Evolutionary conservation across 805 yeast species (phyloP).

Genomic region (Diddensiella transvaalensis): DNA sequence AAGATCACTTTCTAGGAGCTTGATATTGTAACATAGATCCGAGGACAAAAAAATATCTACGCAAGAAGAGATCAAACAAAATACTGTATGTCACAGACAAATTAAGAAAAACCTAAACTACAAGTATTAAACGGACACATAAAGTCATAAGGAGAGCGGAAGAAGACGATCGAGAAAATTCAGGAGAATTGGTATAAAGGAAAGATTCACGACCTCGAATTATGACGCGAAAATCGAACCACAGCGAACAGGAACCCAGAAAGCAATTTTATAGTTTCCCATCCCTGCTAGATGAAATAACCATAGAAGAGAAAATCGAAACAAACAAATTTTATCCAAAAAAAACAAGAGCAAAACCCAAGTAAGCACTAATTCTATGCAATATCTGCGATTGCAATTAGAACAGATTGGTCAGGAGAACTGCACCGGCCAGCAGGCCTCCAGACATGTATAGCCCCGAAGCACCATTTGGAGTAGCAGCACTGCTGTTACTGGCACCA

Average conservation of each 20-base stretch:
- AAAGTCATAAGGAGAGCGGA: constrained; percentile 3
- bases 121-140: neutral
- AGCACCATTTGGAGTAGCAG: constrained; percentile 10
- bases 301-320: neutral
- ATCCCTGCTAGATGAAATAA: neutral
- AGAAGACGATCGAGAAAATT: neutral
- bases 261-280: neutral
- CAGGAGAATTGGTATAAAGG: neutral
- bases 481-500: constrained; percentile 4
- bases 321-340: neutral
- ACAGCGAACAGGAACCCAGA: neutral
- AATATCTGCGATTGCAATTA: neutral
- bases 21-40: neutral
- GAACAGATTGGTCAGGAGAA: constrained; percentile 7
- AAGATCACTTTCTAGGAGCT: no score
- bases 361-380: neutral
- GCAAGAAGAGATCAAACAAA: neutral
- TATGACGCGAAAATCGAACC: neutral
- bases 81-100: neutral
- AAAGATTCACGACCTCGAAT: neutral
- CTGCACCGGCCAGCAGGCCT: constrained; percentile 11
- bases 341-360: neutral
- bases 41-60: neutral
- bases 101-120: neutral
- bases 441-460: constrained; percentile 7